phyloP scores from a whole-genome alignment of 2,329 filamentous ascomycete genomes.

The Colletotrichum sp. region DNA sequence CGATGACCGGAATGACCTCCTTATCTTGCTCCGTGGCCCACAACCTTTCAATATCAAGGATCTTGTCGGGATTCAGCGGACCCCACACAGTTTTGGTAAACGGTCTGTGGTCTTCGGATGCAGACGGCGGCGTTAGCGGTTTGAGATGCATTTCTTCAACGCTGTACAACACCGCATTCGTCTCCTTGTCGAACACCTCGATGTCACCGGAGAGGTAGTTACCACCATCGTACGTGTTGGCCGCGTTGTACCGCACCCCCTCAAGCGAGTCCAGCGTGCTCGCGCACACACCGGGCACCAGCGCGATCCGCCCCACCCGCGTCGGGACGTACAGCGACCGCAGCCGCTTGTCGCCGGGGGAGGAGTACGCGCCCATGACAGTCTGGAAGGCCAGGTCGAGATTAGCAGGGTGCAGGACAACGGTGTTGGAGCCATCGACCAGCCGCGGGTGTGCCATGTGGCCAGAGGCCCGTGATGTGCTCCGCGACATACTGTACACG shows the following conservation, averaged over 20 bases:
- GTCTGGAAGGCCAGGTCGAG: slow-evolving; percentile 40
- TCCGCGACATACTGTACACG: not conserved
- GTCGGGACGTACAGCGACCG: not conserved
- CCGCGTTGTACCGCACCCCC: not conserved
- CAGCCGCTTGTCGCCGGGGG: slow-evolving; percentile 24
- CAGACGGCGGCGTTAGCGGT: not conserved
- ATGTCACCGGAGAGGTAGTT: not conserved
- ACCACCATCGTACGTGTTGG: not conserved
- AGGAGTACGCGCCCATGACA: slow-evolving; percentile 33
- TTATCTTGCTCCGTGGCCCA: not conserved
- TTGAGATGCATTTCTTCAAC: not conserved
- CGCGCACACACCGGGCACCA: not conserved
- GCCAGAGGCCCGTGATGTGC: not conserved
- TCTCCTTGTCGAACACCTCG: not conserved
- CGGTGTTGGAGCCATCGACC: not conserved
- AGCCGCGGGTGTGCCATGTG: not conserved
- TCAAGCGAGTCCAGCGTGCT: not conserved
- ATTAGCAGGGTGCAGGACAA: slow-evolving; percentile 33
- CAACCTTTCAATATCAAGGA: not conserved
- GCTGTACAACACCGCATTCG: not conserved
- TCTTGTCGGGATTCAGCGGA: not conserved
- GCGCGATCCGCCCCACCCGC: not conserved
- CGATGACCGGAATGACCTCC: not conserved
- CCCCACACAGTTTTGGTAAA: not conserved
- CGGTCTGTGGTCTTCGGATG: not conserved